Conservation (phyloP, 306 rosid genomes). For the Begonia fuchsioides region DNA sequence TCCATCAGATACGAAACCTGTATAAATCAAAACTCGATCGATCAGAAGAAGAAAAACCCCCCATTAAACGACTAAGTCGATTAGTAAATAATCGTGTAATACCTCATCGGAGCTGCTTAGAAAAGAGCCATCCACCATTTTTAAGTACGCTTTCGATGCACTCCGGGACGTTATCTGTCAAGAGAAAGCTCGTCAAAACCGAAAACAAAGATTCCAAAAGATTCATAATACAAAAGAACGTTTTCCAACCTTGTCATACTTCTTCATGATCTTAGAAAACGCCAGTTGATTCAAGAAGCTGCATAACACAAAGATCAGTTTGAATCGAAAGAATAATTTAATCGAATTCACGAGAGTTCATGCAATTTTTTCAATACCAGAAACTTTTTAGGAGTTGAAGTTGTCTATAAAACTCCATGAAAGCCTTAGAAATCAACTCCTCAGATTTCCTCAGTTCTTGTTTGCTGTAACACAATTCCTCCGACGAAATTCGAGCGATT, state of each 20-base stretch:
- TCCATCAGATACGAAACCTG: constrained; percentile 51
- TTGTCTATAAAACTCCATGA: constrained; percentile 46
- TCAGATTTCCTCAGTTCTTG: constrained; percentile 46
- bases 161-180: constrained; percentile 35
- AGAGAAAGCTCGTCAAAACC: not conserved
- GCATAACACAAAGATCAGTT: constrained; percentile 10
- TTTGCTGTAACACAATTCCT: constrained; percentile 33
- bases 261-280: constrained; percentile 76
- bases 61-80: not conserved
- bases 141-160: constrained; percentile 47
- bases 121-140: constrained; percentile 53
- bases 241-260: constrained; percentile 56
- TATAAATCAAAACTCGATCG: constrained; percentile 8
- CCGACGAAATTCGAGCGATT: constrained; percentile 19
- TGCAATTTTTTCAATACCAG: constrained; percentile 24
- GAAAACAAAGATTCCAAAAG: not conserved
- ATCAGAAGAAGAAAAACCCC: constrained; percentile 1
- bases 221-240: not conserved
- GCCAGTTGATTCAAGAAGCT: constrained; percentile 66
- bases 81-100: constrained; percentile 1
- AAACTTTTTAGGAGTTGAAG: constrained; percentile 52
- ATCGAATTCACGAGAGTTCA: too few relatives aligned
- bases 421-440: constrained; percentile 33
- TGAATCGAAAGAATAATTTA: not conserved
- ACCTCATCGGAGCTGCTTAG: constrained; percentile 51